Conservation (phyloP, 73 alveolate species). For the Symbiodinium pilosum region DNA sequence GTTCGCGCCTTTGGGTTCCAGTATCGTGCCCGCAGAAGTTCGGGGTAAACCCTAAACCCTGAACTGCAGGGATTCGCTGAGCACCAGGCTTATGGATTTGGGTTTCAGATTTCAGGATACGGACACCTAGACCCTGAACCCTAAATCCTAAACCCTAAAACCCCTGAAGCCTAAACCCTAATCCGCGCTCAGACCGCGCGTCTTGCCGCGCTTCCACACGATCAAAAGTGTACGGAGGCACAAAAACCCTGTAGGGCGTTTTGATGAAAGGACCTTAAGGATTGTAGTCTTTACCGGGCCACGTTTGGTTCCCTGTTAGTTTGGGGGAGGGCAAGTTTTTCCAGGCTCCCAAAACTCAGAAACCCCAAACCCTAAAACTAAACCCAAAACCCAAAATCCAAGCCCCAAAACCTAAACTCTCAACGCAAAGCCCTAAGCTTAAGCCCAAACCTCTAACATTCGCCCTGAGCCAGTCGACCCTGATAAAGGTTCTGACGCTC, state of each 20-base stretch:
- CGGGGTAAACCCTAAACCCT: too few relatives aligned
- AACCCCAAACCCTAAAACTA: neutral
- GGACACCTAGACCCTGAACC: neutral
- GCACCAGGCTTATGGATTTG: neutral
- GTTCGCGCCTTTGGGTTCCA: constrained; percentile 55
- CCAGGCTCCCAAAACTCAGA: neutral
- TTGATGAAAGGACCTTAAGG: too few relatives aligned
- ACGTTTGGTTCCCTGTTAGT: too few relatives aligned
- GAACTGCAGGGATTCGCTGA: too few relatives aligned
- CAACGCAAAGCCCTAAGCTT: neutral
- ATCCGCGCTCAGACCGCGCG: too few relatives aligned
- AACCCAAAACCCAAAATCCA: neutral
- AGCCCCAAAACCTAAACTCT: neutral
- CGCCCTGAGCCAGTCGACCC: neutral
- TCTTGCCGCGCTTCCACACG: too few relatives aligned
- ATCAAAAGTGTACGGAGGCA: too few relatives aligned
- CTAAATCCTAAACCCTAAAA: too few relatives aligned
- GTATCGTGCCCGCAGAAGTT: neutral
- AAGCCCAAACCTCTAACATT: neutral
- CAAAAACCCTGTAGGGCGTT: too few relatives aligned
- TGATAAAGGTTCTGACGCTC: neutral
- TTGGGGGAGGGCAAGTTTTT: too few relatives aligned
- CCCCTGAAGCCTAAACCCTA: too few relatives aligned
- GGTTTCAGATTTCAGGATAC: neutral
- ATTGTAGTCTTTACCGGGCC: too few relatives aligned